Base-by-base conservation (phyloP, 805 yeast species). In the Starmerella cellae region DNA sequence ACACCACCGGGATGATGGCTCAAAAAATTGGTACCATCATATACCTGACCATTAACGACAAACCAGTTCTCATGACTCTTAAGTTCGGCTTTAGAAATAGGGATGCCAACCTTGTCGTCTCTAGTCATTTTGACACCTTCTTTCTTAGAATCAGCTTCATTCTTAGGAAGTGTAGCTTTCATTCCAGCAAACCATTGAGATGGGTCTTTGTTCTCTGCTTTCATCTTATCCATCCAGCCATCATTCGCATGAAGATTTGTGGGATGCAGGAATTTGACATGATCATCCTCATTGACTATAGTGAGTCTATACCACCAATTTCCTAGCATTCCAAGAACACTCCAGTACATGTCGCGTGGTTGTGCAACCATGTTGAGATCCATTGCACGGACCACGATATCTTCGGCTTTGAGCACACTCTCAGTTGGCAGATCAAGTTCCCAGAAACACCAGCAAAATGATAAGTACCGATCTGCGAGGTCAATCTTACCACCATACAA, bases 1-100 rank as follows among this genome's bases (percentile, higher is more conserved):
- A 54, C 56, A n/a, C 78, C 78, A 29, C 77, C 78, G 1, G 78
- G 78, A 27, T 58, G 55, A 28, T 45, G 44, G 13, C 45, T 46
- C 11, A 63, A 45, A 41, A 59, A 64, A 6, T 48, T 50, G 5
- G 61, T 52, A 24, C 64, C 65, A 35, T 61, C 60, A 45, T 60
- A 64, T 3, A 64, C 67, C 32, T 58, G 60, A 5, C 62, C 60
- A 22, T 58, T 50, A 30, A 61, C 56, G 11, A 56, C 58, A 46
- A 60, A 60, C 63, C 64, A 60, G 26, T 39, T 41, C 21, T 51
- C 46, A 41, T 55, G 57, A n/a, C 30, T 28, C 20, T 42, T 44
- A 17, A 55, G 44, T 35, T 56, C 60, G 4, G 38, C 46, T 9
- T 24, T 38, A 1, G 56, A 34, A 36, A 59, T 49, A 5, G 50